These are phyloP conservation scores for Colletotrichum cordylinicola DNA, from an alignment of 2,329 filamentous ascomycete species.

Conservation along the genomic window DNA sequence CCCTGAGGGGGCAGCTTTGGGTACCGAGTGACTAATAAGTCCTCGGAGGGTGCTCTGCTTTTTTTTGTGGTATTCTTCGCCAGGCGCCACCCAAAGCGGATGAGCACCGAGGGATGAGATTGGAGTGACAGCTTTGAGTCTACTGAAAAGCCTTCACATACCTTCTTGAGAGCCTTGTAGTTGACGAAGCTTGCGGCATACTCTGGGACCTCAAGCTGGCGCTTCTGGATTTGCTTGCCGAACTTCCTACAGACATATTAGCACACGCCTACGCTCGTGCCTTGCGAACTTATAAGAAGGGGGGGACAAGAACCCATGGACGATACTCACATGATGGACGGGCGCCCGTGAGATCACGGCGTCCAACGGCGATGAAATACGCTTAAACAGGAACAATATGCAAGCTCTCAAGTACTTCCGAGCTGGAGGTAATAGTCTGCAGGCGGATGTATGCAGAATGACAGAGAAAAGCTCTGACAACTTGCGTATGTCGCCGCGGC, in stretches of 20 bases:
- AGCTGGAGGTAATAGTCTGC: constrained; percentile 4
- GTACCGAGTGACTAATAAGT: constrained; percentile 16
- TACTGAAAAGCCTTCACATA: constrained; percentile 42
- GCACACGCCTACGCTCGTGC: neutral
- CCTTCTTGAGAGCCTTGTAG: constrained; percentile 99
- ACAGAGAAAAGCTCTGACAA: constrained; percentile 2
- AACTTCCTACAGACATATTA: constrained; percentile 78
- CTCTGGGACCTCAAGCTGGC: constrained; percentile 98
- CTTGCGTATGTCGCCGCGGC: constrained; percentile 2
- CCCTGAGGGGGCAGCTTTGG: constrained; percentile 13
- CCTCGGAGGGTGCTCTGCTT: neutral
- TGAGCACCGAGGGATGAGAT: neutral
- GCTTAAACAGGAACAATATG: neutral
- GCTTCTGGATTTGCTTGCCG: constrained; percentile 98
- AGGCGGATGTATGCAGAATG: neutral
- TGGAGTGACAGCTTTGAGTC: neutral
- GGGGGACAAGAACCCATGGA: neutral
- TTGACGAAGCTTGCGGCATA: constrained; percentile 99
- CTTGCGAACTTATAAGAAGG: neutral
- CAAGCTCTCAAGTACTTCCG: neutral
- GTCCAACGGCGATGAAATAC: neutral
- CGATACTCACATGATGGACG: constrained; percentile 14
- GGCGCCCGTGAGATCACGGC: constrained; percentile 15
- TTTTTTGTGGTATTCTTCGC: neutral
- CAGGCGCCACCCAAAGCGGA: neutral